phyloP scores from a whole-genome alignment of 2,329 filamentous ascomycete species.

The Blastomyces gilchristii region DNA sequence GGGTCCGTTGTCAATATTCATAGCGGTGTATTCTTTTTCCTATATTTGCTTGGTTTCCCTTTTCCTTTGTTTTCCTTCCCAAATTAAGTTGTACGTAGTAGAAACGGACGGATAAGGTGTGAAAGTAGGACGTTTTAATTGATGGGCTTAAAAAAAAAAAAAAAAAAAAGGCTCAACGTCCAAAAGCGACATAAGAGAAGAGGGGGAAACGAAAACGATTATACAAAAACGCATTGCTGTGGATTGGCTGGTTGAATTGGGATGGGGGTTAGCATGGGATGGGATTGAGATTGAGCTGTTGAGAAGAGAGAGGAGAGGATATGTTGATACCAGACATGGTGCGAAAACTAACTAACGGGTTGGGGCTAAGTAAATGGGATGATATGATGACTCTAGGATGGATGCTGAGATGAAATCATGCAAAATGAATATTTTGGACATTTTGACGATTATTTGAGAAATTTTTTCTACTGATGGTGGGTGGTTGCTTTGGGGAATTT shows the following conservation, averaged over 20 bases:
- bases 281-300: not conserved
- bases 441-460: not conserved
- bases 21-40: not conserved
- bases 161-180: not conserved
- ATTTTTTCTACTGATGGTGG: no score
- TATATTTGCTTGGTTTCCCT: not conserved
- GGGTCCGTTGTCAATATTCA: not conserved
- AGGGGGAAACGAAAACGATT: not conserved
- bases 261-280: not conserved
- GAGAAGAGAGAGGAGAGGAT: not conserved
- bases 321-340: not conserved
- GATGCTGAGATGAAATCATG: not conserved
- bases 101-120: not conserved
- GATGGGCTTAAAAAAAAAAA: not conserved
- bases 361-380: no score
- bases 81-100: not conserved
- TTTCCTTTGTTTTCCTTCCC: not conserved
- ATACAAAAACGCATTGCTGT: not conserved
- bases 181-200: not conserved
- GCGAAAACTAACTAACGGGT: not conserved
- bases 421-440: not conserved
- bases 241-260: not conserved
- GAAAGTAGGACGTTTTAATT: not conserved
- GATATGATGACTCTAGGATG: not conserved
- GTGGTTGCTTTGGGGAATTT: no score